These are phyloP conservation scores for Xylariomycetidae sp. DNA, from an alignment of 2,329 filamentous ascomycete species.

Conservation along the genomic window DNA sequence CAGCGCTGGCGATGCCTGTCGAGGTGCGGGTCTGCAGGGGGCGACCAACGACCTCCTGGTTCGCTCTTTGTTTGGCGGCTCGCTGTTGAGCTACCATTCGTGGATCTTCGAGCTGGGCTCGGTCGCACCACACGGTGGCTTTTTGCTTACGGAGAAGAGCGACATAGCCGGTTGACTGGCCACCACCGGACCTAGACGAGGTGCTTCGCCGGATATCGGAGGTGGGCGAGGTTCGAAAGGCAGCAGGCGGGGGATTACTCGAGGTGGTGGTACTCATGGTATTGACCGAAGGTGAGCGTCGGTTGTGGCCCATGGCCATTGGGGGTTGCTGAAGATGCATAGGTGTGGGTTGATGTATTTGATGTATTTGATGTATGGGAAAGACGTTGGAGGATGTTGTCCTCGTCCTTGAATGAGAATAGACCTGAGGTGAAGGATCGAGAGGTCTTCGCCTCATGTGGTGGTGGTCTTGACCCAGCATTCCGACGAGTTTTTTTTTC, in stretches of 20 bases:
- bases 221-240: constrained; percentile 51
- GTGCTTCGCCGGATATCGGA: constrained; percentile 69
- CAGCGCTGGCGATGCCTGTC: constrained; percentile 57
- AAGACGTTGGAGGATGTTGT: constrained; percentile 54
- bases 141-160: constrained; percentile 96
- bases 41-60: constrained; percentile 73
- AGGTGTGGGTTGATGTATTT: constrained; percentile 20
- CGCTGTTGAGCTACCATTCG: constrained; percentile 76
- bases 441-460: constrained; percentile 23
- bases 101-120: constrained; percentile 87
- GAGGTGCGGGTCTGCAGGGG: constrained; percentile 48
- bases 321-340: constrained; percentile 32
- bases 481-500: constrained; percentile 12
- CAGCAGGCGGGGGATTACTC: constrained; percentile 58
- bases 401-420: constrained; percentile 51
- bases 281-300: constrained; percentile 62
- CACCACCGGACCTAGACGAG: constrained; percentile 67
- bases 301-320: constrained; percentile 33
- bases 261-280: constrained; percentile 66
- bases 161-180: constrained; percentile 74
- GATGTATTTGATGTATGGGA: constrained; percentile 25
- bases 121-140: constrained; percentile 97
- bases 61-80: constrained; percentile 81
- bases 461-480: constrained; percentile 27
- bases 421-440: constrained; percentile 29